Percentiles rank a stretch among this genome's conserved stretches.
Evolutionary conservation across 2,329 filamentous ascomycete species (phyloP).

Genomic region (Nemania bipapillata): DNA sequence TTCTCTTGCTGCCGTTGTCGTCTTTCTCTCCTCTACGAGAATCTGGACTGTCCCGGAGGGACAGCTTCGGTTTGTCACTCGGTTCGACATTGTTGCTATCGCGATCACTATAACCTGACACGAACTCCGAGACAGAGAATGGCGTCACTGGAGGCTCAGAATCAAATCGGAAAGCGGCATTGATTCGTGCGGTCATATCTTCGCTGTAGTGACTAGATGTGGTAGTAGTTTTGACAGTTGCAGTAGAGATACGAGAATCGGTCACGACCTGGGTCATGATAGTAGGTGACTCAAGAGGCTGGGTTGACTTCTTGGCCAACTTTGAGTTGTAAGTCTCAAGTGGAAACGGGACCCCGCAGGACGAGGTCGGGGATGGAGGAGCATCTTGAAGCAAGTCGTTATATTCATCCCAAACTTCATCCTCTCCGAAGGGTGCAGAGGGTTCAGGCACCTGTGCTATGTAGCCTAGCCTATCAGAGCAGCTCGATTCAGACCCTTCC

Average conservation of each 20-base stretch:
- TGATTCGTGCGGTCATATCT: constrained; percentile 65
- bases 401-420: constrained; percentile 95
- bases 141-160: constrained; percentile 58
- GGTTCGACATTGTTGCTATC: constrained; percentile 48
- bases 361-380: constrained; percentile 66
- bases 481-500: constrained; percentile 69
- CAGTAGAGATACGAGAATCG: constrained; percentile 51
- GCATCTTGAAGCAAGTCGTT: constrained; percentile 83
- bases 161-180: constrained; percentile 58
- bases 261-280: constrained; percentile 50
- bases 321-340: constrained; percentile 61
- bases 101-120: constrained; percentile 55
- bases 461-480: constrained; percentile 70
- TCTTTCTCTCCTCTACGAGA: constrained; percentile 47
- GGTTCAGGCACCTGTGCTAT: constrained; percentile 73
- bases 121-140: constrained; percentile 58
- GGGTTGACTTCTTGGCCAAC: constrained; percentile 52
- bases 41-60: constrained; percentile 49
- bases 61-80: constrained; percentile 33
- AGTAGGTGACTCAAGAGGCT: constrained; percentile 62
- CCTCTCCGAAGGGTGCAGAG: constrained; percentile 73
- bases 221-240: constrained; percentile 50
- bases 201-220: constrained; percentile 65
- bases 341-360: constrained; percentile 66
- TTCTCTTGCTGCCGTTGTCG: constrained; percentile 48